Evolutionary conservation across 805 yeast genomes (phyloP), one percentile per base, ranked within the genome.

Genomic region (Wickerhamiella hasegawae): DNA sequence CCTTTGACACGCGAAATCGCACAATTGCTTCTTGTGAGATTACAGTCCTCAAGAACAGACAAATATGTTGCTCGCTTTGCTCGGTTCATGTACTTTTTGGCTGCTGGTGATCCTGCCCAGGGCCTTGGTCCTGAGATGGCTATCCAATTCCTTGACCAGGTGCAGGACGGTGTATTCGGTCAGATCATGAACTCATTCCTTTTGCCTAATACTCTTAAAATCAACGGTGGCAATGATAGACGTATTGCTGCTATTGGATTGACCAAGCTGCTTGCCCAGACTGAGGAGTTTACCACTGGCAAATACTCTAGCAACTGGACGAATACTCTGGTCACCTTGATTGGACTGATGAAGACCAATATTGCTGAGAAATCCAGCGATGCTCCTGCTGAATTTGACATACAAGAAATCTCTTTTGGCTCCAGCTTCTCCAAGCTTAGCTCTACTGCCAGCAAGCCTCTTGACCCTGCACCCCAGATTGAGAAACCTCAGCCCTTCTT

Each of bases 361-460:
- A 42, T 62, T 31, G 64, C 57, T 2, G 60, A 59, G 37, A 40
- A 57, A 3, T 41, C 40, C 14, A 51, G 44, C 14, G 49, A 35
- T 20, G 57, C 62, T 24, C 33, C 40, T 24, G 55, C 54, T 27
- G 74, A 69, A 33, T 48, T 67, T 16, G 77, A 76, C 44, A 47
- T 68, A 21, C 84, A 78, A 35, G 94, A 84, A 41, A 67, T 76
- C 33, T 64, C 90, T 2, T 90, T 85, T 57, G 97, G 97, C 2
- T 76, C 95, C 0, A 72, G 76, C 35, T 90, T 71, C 55, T 80
- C 92, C 35, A 74, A 69, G 49, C 62, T 90, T 40, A 71, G 68
- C 1, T 68, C 79, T 2, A 73, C 84, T 32, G 64, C 69, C 23
- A 57, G 57, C 12, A 71, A 65, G 42, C 66, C 76, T 3, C 63